Evolutionary conservation across 495 filamentous ascomycete genomes (phyloP).

Genomic region (Clohesyomyces aquaticus): DNA sequence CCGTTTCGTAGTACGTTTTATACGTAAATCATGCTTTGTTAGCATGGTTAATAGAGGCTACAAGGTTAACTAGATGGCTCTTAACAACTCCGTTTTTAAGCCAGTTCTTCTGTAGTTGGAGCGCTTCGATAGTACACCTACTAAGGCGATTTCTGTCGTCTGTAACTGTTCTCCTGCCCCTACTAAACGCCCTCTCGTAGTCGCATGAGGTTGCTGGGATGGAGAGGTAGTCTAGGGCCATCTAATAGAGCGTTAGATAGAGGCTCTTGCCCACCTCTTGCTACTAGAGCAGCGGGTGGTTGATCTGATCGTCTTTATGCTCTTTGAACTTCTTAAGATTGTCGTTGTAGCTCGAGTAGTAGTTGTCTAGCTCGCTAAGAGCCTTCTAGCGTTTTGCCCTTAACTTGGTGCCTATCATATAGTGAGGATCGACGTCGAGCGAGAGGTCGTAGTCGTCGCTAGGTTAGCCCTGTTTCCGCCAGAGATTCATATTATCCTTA

Average conservation of each 20-base stretch:
- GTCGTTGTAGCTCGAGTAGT: neutral
- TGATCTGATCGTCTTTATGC: neutral
- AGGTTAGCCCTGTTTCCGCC: neutral
- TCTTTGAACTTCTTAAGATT: neutral
- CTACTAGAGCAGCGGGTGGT: neutral
- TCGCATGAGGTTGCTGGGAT: conserved; percentile 1
- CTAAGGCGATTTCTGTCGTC: neutral
- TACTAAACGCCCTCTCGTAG: neutral
- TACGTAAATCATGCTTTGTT: neutral
- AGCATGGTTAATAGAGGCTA: neutral
- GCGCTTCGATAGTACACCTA: neutral
- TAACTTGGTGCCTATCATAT: neutral
- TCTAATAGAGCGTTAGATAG: neutral
- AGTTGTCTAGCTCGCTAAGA: conserved; percentile 1
- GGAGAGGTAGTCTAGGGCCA: conserved; percentile 3
- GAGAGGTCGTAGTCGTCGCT: neutral
- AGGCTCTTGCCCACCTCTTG: neutral
- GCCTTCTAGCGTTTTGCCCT: neutral
- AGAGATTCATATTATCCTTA: neutral
- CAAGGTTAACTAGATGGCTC: conserved; percentile 2
- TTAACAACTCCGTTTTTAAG: neutral
- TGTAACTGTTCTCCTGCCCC: too few species aligned
- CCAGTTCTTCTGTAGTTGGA: conserved; percentile 4
- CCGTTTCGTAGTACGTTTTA: neutral
- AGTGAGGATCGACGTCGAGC: neutral